Base-by-base conservation (phyloP, 2,329 filamentous ascomycete species). In the Diaporthe destruens region DNA sequence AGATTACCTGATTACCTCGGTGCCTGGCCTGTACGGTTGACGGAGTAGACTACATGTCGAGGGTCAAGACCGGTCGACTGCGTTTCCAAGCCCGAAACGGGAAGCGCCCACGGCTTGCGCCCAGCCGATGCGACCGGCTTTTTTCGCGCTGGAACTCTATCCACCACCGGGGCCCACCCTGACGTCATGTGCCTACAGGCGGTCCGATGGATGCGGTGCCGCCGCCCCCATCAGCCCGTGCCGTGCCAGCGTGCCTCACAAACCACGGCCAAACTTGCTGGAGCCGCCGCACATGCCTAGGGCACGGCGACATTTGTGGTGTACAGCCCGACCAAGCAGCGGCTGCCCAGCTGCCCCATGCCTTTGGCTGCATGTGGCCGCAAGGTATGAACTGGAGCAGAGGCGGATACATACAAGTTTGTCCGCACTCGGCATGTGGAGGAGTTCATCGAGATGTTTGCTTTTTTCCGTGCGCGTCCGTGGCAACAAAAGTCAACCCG, bases 71-170 rank as follows among this genome's bases (percentile, higher is more conserved):
- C 44, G 61, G 61, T 20, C 29, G 32, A 32, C 47, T 66, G 61
- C n/a, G 54, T 53, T 51, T 23, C 51, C 61, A 49, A 23, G 51
- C 29, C 63, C 71, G 71, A 69, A 65, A 69, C 49, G 71, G 65
- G 71, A 39, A 47, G n/a, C 36, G 47, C 36, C 42, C 23, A 56
- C 36, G 70, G 25, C 47, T 32, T 63, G 65, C 36, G 49, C 55
- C 25, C 49, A 63, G 47, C 71, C 49, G 55, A 51, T 55, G 56
- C n/a, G 55, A 61, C 47, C 71, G 71, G 65, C 56, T 20, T 65
- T 69, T 69, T 56, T 63, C 49, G 56, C 71, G 71, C 65, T 70
- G 65, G 65, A 72, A 63, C 47, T 42, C 32, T 68, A 51, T 55
- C 67, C 51, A 71, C 51, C 32, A 29, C 39, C 39, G 29, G 56